Conservation (phyloP, 345 rosid genomes). For the Theobroma cacao region DNA sequence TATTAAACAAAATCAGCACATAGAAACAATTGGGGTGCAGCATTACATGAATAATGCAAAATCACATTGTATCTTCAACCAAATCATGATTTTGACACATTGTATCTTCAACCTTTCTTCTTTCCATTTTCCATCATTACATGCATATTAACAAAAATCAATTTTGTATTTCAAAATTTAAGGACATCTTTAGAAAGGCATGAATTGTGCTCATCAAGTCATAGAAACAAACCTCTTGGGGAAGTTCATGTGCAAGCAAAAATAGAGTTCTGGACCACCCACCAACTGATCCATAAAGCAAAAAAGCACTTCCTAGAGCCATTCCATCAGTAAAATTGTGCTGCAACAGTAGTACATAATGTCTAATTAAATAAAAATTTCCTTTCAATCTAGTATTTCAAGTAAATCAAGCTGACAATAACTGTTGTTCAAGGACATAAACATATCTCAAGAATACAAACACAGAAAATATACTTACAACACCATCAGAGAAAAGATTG, state of each 20-base stretch:
- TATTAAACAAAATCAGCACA: background rate
- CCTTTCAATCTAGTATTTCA: background rate
- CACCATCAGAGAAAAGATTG: slow-evolving; percentile 97
- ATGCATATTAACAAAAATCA: background rate
- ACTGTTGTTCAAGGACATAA: background rate
- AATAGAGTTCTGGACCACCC: slow-evolving; percentile 99
- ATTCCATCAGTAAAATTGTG: slow-evolving; percentile 98
- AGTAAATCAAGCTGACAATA: background rate
- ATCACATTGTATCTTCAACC: background rate
- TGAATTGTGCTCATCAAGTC: background rate
- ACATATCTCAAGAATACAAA: slow-evolving; percentile 14
- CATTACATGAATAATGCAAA: background rate
- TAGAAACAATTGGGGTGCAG: background rate
- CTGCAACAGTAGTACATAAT: slow-evolving; percentile 42
- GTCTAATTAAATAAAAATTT: slow-evolving; percentile 12
- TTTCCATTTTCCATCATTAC: background rate
- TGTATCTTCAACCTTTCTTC: background rate
- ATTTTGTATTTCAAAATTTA: background rate
- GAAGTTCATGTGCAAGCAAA: slow-evolving; percentile 97
- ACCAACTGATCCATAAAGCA: slow-evolving; percentile 95
- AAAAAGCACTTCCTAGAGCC: slow-evolving; percentile 98
- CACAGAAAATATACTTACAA: slow-evolving; percentile 68
- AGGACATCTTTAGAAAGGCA: background rate
- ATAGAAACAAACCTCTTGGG: slow-evolving; percentile 76
- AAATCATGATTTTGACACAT: background rate